phyloP scores from a whole-genome alignment of 2,329 filamentous ascomycete species.

The Albifimbria verrucaria region DNA sequence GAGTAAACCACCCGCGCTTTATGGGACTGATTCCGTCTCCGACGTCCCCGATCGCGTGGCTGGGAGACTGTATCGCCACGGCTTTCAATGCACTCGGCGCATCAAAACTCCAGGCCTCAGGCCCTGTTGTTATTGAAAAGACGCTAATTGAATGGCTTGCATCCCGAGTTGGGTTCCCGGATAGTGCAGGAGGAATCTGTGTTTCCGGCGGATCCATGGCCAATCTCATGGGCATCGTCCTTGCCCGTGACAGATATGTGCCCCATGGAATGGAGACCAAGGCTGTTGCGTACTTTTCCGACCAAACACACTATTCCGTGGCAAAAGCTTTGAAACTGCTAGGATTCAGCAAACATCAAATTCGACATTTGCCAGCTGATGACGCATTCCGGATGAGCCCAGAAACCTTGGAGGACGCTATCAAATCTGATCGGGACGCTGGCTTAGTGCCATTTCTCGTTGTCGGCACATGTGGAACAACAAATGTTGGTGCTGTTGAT shows the following conservation, averaged over 20 bases:
- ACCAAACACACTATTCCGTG: constrained; percentile 15
- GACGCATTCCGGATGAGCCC: constrained; percentile 6
- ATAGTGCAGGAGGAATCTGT: constrained; percentile 15
- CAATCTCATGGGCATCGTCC: constrained; percentile 18
- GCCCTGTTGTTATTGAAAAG: constrained; percentile 19
- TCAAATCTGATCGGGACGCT: constrained; percentile 5
- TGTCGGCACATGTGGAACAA: constrained; percentile 11
- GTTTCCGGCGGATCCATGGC: constrained; percentile 23
- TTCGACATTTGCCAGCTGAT: constrained; percentile 8
- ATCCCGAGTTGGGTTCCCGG: constrained; percentile 8
- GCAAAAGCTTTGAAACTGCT: constrained; percentile 10
- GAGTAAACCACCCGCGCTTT: constrained; percentile 2
- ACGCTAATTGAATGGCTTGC: constrained; percentile 19
- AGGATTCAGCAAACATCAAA: constrained; percentile 8
- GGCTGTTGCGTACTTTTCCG: constrained; percentile 13
- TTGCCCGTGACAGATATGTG: constrained; percentile 15
- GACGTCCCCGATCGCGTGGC: constrained; percentile 16
- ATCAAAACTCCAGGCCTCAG: constrained; percentile 16
- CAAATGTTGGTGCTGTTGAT: constrained; percentile 12
- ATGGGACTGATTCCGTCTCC: constrained; percentile 19
- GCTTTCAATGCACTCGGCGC: constrained; percentile 18
- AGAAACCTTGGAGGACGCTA: constrained; percentile 2
- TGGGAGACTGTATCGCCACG: constrained; percentile 15
- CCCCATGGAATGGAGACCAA: constrained; percentile 6
- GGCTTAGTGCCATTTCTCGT: constrained; percentile 13